A percentile compares a stretch with the other conserved stretches of the same genome.
phyloP scores from a whole-genome alignment of 768 basidiomycete genomes.

The Amanita jacksonii region DNA sequence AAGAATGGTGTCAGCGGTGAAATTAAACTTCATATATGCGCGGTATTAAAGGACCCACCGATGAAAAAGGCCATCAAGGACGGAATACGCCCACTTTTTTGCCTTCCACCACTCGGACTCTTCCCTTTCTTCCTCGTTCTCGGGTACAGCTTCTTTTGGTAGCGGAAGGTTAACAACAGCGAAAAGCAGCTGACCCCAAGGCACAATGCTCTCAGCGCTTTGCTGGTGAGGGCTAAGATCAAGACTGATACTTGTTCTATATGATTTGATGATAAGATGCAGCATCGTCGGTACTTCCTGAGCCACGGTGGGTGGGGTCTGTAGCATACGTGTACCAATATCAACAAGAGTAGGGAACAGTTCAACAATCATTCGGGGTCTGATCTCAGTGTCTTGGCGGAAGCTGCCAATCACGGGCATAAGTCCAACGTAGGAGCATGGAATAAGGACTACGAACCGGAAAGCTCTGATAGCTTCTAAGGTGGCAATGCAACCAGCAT shows the following conservation, averaged over 20 bases:
- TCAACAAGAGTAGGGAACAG: constrained; percentile 69
- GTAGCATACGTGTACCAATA: constrained; percentile 64
- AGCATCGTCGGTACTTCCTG: constrained; percentile 78
- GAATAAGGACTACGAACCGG: constrained; percentile 34
- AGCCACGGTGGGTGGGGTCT: constrained; percentile 47
- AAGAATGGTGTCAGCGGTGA: constrained; percentile 1
- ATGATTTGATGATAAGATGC: constrained; percentile 81
- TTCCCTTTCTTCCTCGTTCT: constrained; percentile 69
- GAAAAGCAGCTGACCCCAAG: constrained; percentile 84
- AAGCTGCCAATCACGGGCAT: constrained; percentile 35
- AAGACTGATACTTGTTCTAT: constrained; percentile 74
- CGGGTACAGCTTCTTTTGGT: constrained; percentile 55
- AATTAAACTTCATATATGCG: neutral
- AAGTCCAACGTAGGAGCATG: neutral
- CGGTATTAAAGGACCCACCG: constrained; percentile 27
- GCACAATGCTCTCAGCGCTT: constrained; percentile 62
- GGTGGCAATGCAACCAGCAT: constrained; percentile 70
- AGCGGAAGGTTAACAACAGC: constrained; percentile 65
- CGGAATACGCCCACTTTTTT: constrained; percentile 91
- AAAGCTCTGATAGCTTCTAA: constrained; percentile 75
- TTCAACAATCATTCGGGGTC: constrained; percentile 47
- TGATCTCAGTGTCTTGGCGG: constrained; percentile 50
- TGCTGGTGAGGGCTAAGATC: constrained; percentile 70
- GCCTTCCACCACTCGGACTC: constrained; percentile 82
- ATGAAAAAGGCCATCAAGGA: constrained; percentile 71